A percentile compares a stretch with the other conserved stretches of the same genome.
Conservation (phyloP, 1,139 yeast species). For the Debaryomyces nepalensis region DNA sequence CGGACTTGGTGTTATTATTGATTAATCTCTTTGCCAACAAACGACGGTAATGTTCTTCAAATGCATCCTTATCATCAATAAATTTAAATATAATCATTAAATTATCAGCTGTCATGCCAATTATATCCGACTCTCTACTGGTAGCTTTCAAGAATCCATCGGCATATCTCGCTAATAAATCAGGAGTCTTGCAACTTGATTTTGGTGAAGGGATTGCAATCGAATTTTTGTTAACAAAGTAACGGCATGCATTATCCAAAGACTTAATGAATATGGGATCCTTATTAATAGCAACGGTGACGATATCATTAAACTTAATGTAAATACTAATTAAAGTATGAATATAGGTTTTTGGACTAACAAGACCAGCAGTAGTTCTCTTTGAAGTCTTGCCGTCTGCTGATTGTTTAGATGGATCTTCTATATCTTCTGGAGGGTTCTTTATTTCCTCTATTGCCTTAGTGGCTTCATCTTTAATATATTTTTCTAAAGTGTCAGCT, state of each 20-base stretch:
- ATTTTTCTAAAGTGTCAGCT: conserved; percentile 71
- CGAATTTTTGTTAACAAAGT: conserved; percentile 79
- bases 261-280: conserved; percentile 86
- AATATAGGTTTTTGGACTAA: conserved; percentile 81
- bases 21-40: conserved; percentile 87
- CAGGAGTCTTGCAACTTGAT: conserved; percentile 74
- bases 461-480: conserved; percentile 75
- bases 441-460: conserved; percentile 70
- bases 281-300: conserved; percentile 68
- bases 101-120: conserved; percentile 80
- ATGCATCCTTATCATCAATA: conserved; percentile 92
- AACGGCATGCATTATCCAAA: conserved; percentile 85
- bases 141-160: conserved; percentile 82
- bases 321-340: conserved; percentile 76
- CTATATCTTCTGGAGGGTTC: conserved; percentile 46
- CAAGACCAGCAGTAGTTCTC: conserved; percentile 33
- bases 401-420: conserved; percentile 19
- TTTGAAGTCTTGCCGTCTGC: conserved; percentile 22
- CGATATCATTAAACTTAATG: conserved; percentile 67
- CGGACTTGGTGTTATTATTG: conserved; percentile 80
- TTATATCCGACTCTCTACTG: conserved; percentile 68
- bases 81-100: conserved; percentile 87
- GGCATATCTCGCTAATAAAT: conserved; percentile 84
- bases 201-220: conserved; percentile 70
- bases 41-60: conserved; percentile 91